Evolutionary conservation across 1,284 basidiomycete genomes (phyloP), one percentile per base, ranked within the genome.

Genomic region (Grifola frondosa): DNA sequence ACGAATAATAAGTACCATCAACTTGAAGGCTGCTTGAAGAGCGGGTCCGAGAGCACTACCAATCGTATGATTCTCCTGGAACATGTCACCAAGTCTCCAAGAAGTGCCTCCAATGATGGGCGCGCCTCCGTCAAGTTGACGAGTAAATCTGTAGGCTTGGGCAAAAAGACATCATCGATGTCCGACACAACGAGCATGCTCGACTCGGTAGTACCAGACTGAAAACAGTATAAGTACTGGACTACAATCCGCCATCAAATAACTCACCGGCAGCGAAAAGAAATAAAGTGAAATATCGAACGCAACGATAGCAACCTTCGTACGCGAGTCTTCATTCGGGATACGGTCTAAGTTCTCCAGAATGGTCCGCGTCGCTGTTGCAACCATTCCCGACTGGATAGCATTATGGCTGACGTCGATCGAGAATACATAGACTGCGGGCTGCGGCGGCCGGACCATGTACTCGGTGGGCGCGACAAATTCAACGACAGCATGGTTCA

Each of bases 401-500:
- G 95, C 94, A 31, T 85, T 68, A 63, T 97, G 91, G 59, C 90
- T 92, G 54, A 99, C 94, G 62, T 99, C 97, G 67, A 99, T 91
- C 58, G 99, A 78, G 75, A 99, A 98, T 42, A 96, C 82, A 68
- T 97, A 98, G 40, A 97, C 91, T 13, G 95, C 92, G 10, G 97
- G 93, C 67, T 98, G 97, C 30, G 97, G 97, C 13, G 97, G 91
- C 52, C 97, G 89, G 59, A 94, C 94, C 96, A 99, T 98, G 71
- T 99, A 99, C 70, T 99, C 97, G 1, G 95, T 96, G 8, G 97
- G 96, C 3, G 97, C 97, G 48, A 99, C 88, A 61, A 88, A 99
- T 67, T 99, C 97, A 48, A 99, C 93, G 15, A 91, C 91, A 36
- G 85, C 81, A 65, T 93, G 83, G 63, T 97, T 98, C 48, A 99